A percentile compares a stretch with the other conserved stretches of the same genome.
phyloP scores from a whole-genome alignment of 1,284 basidiomycete species.

The Microbotryum lychnidis-dioicae region DNA sequence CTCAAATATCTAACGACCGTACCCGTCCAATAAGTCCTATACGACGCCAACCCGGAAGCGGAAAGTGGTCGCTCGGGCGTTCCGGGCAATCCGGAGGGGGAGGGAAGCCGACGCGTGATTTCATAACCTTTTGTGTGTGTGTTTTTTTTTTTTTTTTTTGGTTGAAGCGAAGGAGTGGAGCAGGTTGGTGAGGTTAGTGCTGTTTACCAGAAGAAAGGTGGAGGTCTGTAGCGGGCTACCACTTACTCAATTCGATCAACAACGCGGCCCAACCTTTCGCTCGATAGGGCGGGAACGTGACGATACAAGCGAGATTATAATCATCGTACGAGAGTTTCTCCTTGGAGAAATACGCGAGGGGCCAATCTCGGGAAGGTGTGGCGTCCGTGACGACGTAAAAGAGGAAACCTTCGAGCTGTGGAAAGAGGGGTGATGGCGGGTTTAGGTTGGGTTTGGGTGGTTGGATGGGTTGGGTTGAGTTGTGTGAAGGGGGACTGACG shows the following conservation, averaged over 20 bases:
- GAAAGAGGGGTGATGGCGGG: neutral
- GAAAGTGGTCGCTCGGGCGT: slow-evolving; percentile 93
- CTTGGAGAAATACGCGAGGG: slow-evolving; percentile 93
- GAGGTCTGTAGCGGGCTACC: neutral
- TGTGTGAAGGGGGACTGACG: slow-evolving; percentile 35
- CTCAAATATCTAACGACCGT: slow-evolving; percentile 74
- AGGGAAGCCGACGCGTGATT: slow-evolving; percentile 65
- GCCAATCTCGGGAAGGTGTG: slow-evolving; percentile 65
- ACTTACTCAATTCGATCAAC: slow-evolving; percentile 92
- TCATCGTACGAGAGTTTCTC: slow-evolving; percentile 94
- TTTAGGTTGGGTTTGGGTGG: too few relatives aligned
- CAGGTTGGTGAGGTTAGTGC: too few relatives aligned
- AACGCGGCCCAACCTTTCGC: slow-evolving; percentile 84
- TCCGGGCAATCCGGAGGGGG: slow-evolving; percentile 49
- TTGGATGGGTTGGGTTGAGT: too few relatives aligned
- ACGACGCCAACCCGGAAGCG: slow-evolving; percentile 81
- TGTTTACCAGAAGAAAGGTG: too few relatives aligned
- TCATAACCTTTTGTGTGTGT: slow-evolving; percentile 59
- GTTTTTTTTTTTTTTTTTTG: too few relatives aligned
- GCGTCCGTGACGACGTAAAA: slow-evolving; percentile 92
- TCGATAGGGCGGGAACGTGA: slow-evolving; percentile 90
- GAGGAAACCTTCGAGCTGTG: slow-evolving; percentile 46
- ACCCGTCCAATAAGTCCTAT: slow-evolving; percentile 84
- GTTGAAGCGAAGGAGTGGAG: too few relatives aligned
- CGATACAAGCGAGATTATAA: slow-evolving; percentile 94